A percentile compares a stretch with the other conserved stretches of the same genome.
Evolutionary conservation across 768 basidiomycete genomes (phyloP).

Genomic region (Kwoniella botswanensis): DNA sequence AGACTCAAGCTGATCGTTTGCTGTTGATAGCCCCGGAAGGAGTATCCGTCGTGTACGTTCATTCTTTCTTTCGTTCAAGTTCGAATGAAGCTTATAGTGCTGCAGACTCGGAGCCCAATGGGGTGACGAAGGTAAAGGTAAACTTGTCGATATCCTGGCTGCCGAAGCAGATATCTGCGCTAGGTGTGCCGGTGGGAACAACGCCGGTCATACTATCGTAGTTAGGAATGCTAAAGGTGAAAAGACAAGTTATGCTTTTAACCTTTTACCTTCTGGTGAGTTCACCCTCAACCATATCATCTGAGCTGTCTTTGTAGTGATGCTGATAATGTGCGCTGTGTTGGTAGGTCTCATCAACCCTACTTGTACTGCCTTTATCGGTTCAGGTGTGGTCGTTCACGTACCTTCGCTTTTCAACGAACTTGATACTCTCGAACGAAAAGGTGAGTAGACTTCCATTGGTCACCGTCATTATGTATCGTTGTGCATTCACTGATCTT

Average conservation of each 20-base stretch:
- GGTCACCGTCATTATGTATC: not conserved
- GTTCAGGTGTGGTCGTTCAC: conserved; percentile 94
- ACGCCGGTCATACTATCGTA: conserved; percentile 98
- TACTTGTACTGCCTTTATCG: conserved; percentile 82
- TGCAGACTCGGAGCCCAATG: conserved; percentile 59
- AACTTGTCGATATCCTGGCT: conserved; percentile 94
- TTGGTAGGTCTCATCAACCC: conserved; percentile 81
- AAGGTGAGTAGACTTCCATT: conserved; percentile 65
- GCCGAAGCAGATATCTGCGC: conserved; percentile 90
- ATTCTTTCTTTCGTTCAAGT: not conserved
- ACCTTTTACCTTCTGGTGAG: conserved; percentile 89
- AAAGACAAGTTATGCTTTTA: conserved; percentile 90
- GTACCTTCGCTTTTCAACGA: conserved; percentile 93
- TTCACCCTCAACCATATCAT: conserved; percentile 7
- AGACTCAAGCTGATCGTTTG: conserved; percentile 7
- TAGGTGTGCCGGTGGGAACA: conserved; percentile 96
- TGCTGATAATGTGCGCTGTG: not conserved
- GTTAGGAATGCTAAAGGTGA: conserved; percentile 68
- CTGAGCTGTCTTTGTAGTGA: too few relatives aligned
- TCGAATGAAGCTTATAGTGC: not conserved
- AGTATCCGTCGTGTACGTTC: conserved; percentile 54
- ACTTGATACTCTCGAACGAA: conserved; percentile 78
- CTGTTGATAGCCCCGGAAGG: conserved; percentile 49
- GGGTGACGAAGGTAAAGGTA: conserved; percentile 64
- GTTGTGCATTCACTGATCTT: conserved; percentile 6